Evolutionary conservation across 2,329 filamentous ascomycete genomes (phyloP).

Genomic region (Claviceps quebecensis): DNA sequence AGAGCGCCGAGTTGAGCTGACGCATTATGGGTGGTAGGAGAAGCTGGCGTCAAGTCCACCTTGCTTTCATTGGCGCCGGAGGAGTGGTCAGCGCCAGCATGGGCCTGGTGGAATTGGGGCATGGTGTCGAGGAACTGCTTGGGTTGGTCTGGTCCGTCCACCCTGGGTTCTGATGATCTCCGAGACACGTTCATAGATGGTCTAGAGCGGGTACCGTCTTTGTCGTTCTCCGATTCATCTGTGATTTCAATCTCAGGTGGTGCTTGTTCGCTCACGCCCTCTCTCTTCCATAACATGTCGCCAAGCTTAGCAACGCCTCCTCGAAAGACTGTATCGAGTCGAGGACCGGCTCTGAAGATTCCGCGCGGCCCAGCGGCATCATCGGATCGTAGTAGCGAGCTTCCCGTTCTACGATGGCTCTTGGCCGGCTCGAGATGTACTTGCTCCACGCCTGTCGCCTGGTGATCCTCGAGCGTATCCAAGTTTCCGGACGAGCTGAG

Average conservation of each 20-base stretch:
- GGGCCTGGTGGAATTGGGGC: constrained; percentile 31
- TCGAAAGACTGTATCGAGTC: constrained; percentile 58
- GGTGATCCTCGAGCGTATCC: constrained; percentile 6
- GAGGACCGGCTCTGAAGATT: constrained; percentile 58
- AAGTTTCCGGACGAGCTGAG: constrained; percentile 12
- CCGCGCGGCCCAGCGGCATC: constrained; percentile 33
- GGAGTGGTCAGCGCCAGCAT: constrained; percentile 12
- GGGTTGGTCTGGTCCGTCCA: constrained; percentile 15
- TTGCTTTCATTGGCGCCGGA: constrained; percentile 7
- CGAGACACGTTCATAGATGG: constrained; percentile 23
- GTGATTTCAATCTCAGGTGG: constrained; percentile 27
- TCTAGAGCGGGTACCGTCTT: constrained; percentile 24
- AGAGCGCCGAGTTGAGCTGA: constrained; percentile 33
- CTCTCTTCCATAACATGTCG: constrained; percentile 43
- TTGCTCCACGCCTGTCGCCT: constrained; percentile 22
- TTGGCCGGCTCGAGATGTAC: constrained; percentile 10
- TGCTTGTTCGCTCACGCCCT: constrained; percentile 20
- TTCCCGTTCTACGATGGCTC: constrained; percentile 32
- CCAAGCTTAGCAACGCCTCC: constrained; percentile 42
- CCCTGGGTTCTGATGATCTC: constrained; percentile 18
- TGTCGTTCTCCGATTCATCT: constrained; percentile 35
- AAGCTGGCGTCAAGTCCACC: constrained; percentile 6
- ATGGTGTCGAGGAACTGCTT: constrained; percentile 38
- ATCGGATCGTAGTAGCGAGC: constrained; percentile 27
- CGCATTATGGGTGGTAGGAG: constrained; percentile 14